Conservation (phyloP, 495 filamentous ascomycete genomes). For the Penicillium egyptiacum region DNA sequence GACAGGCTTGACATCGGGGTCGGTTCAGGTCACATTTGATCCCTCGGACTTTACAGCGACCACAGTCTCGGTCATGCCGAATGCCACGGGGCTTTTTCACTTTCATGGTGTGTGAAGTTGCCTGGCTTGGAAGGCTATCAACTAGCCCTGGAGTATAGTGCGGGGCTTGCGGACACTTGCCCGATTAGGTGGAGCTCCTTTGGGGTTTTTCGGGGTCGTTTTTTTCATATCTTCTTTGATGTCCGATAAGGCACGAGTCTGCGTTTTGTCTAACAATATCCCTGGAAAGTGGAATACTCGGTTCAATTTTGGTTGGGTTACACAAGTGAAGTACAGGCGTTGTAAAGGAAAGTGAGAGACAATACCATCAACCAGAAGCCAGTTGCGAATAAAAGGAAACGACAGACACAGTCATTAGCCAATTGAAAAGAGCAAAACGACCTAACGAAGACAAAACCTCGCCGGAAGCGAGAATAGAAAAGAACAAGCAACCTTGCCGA, state of each 20-base stretch:
- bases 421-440: neutral
- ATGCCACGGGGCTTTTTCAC: slow-evolving; percentile 38
- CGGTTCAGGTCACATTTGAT: slow-evolving; percentile 39
- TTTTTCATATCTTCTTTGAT: too few species aligned
- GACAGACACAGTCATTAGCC: neutral
- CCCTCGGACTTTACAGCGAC: slow-evolving; percentile 28
- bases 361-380: neutral
- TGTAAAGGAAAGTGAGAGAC: neutral
- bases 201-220: too few species aligned
- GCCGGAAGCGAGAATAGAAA: neutral
- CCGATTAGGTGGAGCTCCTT: neutral
- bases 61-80: slow-evolving; percentile 36
- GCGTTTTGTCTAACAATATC: neutral
- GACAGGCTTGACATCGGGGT: slow-evolving; percentile 32
- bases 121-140: slow-evolving; percentile 1
- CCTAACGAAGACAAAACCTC: neutral
- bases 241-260: neutral
- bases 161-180: slow-evolving; percentile 5
- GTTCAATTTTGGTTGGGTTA: neutral
- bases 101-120: slow-evolving; percentile 11
- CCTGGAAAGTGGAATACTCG: neutral
- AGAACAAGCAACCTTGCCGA: neutral
- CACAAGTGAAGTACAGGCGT: neutral
- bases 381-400: neutral
- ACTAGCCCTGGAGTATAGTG: slow-evolving; percentile 2